A percentile compares a stretch with the other conserved stretches of the same genome.
Conservation (phyloP, 2,329 filamentous ascomycete genomes). For the Alternaria gansuensis region DNA sequence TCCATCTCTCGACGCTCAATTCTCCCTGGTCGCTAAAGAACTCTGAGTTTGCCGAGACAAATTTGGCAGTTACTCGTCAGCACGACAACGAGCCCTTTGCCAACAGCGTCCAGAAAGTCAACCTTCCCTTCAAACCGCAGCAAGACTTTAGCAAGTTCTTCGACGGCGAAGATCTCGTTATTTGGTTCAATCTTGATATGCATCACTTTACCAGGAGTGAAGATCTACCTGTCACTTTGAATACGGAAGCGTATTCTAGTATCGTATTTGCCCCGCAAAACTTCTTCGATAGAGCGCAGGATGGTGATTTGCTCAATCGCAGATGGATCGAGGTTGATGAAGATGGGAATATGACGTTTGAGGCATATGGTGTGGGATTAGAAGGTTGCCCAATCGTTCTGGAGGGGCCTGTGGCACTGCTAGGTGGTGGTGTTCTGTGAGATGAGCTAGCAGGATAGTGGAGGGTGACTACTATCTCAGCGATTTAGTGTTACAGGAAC, state of each 20-base stretch:
- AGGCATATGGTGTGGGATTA: conserved; percentile 23
- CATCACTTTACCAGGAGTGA: conserved; percentile 46
- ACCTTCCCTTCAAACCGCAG: conserved; percentile 53
- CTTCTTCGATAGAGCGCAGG: conserved; percentile 10
- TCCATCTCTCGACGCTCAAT: conserved; percentile 49
- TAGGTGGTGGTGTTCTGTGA: conserved; percentile 6
- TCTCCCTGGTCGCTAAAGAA: conserved; percentile 51
- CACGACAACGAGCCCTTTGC: conserved; percentile 58
- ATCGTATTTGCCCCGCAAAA: conserved; percentile 15
- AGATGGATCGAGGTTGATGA: conserved; percentile 22
- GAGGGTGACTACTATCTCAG: not conserved
- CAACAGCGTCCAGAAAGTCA: conserved; percentile 50
- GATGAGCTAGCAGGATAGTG: not conserved
- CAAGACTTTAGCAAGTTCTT: conserved; percentile 63
- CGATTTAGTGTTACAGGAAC: not conserved
- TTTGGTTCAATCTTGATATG: conserved; percentile 63
- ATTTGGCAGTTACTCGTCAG: conserved; percentile 56
- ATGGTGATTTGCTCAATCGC: conserved; percentile 23
- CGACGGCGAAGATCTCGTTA: conserved; percentile 55
- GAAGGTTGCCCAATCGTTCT: conserved; percentile 14
- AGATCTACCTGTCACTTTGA: conserved; percentile 12
- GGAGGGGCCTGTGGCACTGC: conserved; percentile 17
- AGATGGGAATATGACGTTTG: conserved; percentile 11
- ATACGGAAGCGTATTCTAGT: conserved; percentile 10
- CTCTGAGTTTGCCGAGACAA: conserved; percentile 49